These are phyloP conservation scores for Cladophialophora carrionii DNA, from an alignment of 2,329 filamentous ascomycete species.

Conservation along the genomic window DNA sequence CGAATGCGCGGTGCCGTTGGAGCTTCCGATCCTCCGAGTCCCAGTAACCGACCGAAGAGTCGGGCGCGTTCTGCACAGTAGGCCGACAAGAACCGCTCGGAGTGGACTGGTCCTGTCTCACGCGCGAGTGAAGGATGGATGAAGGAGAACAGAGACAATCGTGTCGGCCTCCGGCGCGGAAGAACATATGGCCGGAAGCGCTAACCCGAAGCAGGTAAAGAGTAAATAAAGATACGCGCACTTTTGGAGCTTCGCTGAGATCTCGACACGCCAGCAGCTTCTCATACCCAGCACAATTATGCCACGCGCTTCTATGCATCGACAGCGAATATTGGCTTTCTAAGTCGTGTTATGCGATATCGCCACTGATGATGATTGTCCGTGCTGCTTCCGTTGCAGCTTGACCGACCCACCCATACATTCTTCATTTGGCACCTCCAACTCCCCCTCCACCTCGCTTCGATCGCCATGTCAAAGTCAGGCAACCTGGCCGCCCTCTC, in stretches of 20 bases:
- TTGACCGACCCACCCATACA: constrained; percentile 12
- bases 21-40: constrained; percentile 5
- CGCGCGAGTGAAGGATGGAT: no score
- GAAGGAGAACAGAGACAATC: no score
- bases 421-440: neutral
- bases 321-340: neutral
- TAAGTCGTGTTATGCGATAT: neutral
- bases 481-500: constrained; percentile 38
- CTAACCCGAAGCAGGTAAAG: neutral
- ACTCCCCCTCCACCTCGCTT: neutral
- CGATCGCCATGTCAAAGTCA: constrained; percentile 37
- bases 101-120: no score
- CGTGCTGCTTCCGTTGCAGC: constrained; percentile 5
- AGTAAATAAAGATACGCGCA: constrained; percentile 13
- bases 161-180: constrained; percentile 4
- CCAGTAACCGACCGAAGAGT: constrained; percentile 9
- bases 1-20: neutral
- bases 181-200: constrained; percentile 2
- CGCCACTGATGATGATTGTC: constrained; percentile 6
- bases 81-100: no score
- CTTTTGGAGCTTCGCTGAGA: constrained; percentile 3
- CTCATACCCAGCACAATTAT: constrained; percentile 4
- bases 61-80: neutral
- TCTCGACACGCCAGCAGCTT: constrained; percentile 1
- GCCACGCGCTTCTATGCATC: constrained; percentile 8